These are phyloP conservation scores for Entonaema liquescens DNA, from an alignment of 495 filamentous ascomycete species.

Conservation along the genomic window DNA sequence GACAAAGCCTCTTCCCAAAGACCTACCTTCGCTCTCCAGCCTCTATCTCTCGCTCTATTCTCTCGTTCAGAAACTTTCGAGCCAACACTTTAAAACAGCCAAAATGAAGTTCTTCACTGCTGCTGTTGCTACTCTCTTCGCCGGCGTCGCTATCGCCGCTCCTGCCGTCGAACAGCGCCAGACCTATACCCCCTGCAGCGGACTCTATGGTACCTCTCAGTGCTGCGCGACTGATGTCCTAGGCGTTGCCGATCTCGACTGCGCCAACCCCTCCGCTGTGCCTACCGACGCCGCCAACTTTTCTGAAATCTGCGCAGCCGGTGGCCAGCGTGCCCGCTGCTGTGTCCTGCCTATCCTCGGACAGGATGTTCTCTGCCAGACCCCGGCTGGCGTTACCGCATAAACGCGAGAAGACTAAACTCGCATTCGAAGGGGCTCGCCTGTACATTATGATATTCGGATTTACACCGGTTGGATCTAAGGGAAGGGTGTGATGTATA, in stretches of 20 bases:
- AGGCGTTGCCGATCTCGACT: conserved; percentile 54
- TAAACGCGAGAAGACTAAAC: conserved; percentile 30
- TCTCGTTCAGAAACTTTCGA: conserved; percentile 3
- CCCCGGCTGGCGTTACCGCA: conserved; percentile 46
- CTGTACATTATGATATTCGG: neutral
- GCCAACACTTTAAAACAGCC: neutral
- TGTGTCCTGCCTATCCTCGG: conserved; percentile 53
- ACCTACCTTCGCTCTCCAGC: neutral
- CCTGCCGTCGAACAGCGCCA: conserved; percentile 44
- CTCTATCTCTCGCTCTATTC: conserved; percentile 4
- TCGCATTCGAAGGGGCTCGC: neutral
- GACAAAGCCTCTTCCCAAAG: neutral
- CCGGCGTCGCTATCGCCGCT: conserved; percentile 38
- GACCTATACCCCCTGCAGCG: conserved; percentile 50
- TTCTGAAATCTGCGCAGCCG: conserved; percentile 46
- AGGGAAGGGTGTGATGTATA: neutral
- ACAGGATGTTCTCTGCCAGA: conserved; percentile 52
- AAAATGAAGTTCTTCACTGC: conserved; percentile 44
- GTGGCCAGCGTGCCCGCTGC: conserved; percentile 57
- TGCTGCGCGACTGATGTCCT: conserved; percentile 58
- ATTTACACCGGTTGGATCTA: neutral
- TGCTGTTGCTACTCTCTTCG: conserved; percentile 18
- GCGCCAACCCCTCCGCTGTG: conserved; percentile 46
- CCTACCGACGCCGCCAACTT: conserved; percentile 47
- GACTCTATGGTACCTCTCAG: conserved; percentile 52